Percentiles rank a stretch among this genome's conserved stretches.
These are phyloP conservation scores for Aspergillus sp. DNA, from an alignment of 2,329 filamentous ascomycete genomes.

Conservation along the genomic window DNA sequence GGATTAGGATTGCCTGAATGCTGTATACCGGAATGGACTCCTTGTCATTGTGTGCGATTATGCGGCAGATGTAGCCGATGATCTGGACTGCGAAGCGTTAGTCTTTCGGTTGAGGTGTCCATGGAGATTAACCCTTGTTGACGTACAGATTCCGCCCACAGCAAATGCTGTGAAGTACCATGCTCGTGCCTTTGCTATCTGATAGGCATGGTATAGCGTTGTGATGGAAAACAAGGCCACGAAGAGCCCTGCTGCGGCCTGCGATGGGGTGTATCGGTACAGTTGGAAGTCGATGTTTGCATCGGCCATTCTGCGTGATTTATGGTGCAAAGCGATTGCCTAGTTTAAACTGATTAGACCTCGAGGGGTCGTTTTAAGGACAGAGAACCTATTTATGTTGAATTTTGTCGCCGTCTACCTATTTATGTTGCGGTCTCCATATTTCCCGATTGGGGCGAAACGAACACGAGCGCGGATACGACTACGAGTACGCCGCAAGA, in stretches of 20 bases:
- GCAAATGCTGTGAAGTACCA: conserved; percentile 15
- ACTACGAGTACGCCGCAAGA: too few species aligned
- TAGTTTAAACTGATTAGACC: too few species aligned
- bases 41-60: conserved; percentile 1
- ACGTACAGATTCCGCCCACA: conserved; percentile 40
- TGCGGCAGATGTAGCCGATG: conserved; percentile 30
- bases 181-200: conserved; percentile 13
- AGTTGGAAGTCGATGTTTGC: background rate
- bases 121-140: too few species aligned
- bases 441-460: too few species aligned
- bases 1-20: conserved; percentile 34
- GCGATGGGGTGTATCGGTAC: background rate
- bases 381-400: too few species aligned
- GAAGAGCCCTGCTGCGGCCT: conserved; percentile 1
- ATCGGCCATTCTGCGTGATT: background rate
- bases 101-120: background rate
- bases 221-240: conserved; percentile 1
- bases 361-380: too few species aligned
- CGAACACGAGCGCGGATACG: too few species aligned
- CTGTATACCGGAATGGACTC: conserved; percentile 28
- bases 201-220: conserved; percentile 15
- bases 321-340: too few species aligned
- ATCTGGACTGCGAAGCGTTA: conserved; percentile 43
- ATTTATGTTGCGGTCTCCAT: too few species aligned
- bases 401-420: too few species aligned